phyloP scores from a whole-genome alignment of 129 eudicot genomes.

The Saposhnikovia divaricata region DNA sequence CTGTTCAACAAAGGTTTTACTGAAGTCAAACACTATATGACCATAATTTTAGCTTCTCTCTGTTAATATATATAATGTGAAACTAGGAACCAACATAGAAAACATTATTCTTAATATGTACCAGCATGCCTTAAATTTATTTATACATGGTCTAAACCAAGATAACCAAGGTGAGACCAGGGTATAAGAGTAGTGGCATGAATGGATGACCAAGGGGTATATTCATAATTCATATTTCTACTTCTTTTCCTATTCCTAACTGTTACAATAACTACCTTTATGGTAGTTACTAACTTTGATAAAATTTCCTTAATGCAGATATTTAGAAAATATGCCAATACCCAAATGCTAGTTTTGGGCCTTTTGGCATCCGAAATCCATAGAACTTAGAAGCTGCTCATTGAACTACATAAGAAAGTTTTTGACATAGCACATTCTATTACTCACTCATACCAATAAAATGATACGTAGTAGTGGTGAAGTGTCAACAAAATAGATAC shows the following conservation, averaged over 20 bases:
- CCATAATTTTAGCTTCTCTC: neutral
- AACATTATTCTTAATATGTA: neutral
- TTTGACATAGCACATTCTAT: neutral
- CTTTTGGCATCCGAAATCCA: neutral
- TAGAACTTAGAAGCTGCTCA: neutral
- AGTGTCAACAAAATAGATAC: neutral
- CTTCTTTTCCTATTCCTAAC: neutral
- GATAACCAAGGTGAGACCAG: neutral
- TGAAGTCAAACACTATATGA: neutral
- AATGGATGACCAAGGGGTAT: neutral
- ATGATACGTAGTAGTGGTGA: neutral
- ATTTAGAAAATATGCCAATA: neutral
- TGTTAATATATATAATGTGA: neutral
- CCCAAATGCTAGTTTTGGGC: neutral
- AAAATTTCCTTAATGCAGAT: neutral
- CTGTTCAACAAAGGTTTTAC: neutral
- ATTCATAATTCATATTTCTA: neutral
- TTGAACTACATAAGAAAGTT: neutral
- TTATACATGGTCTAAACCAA: neutral
- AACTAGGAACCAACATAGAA: neutral
- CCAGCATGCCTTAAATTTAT: neutral
- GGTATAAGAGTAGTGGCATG: neutral
- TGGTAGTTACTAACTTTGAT: neutral
- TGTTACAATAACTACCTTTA: neutral
- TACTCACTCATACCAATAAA: neutral